A percentile compares a stretch with the other conserved stretches of the same genome.
Evolutionary conservation across 805 yeast species (phyloP).

Genomic region (Maudiozyma barnettii): DNA sequence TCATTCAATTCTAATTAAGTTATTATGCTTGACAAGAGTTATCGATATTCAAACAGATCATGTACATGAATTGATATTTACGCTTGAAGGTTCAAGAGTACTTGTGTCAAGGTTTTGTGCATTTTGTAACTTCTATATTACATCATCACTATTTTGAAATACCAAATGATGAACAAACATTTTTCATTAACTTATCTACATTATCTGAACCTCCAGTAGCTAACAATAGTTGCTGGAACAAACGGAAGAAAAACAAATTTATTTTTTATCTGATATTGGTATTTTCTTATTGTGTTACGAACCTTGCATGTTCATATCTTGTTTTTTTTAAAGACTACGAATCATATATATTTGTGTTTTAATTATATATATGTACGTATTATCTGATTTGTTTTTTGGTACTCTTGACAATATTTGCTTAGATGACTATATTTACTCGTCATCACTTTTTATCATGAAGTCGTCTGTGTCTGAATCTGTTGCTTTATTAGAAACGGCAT

Average conservation of each 20-base stretch:
- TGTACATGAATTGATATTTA: no score
- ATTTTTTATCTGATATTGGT: not conserved
- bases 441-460: constrained; percentile 26
- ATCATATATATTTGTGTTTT: not conserved
- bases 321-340: no score
- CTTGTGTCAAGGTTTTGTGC: not conserved
- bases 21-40: no score
- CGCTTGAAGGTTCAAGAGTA: not conserved
- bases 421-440: constrained; percentile 20
- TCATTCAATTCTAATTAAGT: no score
- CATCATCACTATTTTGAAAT: not conserved
- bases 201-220: constrained; percentile 25
- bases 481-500: constrained; percentile 7
- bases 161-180: constrained; percentile 17
- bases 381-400: not conserved
- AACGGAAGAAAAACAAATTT: constrained; percentile 7
- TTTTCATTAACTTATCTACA: constrained; percentile 27
- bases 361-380: not conserved
- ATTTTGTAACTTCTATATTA: not conserved
- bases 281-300: no score
- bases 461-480: constrained; percentile 21
- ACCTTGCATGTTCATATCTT: no score
- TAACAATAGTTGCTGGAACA: constrained; percentile 13
- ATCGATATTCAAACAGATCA: no score
- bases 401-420: no score